A percentile compares a stretch with the other conserved stretches of the same genome.
phyloP scores from a whole-genome alignment of 345 rosid species.

The Dipteronia dyeriana region DNA sequence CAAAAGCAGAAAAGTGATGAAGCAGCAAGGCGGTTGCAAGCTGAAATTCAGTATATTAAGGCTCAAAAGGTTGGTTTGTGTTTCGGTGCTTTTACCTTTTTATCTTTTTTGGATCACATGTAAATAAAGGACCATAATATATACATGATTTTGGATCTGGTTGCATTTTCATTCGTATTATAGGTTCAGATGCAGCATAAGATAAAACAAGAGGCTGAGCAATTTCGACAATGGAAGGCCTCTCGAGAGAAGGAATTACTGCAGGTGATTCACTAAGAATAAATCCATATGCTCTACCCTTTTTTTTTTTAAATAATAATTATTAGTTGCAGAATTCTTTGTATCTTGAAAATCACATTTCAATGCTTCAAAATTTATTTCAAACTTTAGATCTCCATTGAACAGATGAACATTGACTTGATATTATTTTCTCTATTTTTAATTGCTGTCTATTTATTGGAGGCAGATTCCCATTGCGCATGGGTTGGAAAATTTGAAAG shows the following conservation, averaged over 20 bases:
- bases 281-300: neutral
- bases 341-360: constrained; percentile 2
- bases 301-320: neutral
- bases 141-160: constrained; percentile 10
- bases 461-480: neutral
- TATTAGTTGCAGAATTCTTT: neutral
- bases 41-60: constrained; percentile 76
- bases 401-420: constrained; percentile 1
- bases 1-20: constrained; percentile 84
- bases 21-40: constrained; percentile 67
- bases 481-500: constrained; percentile 3
- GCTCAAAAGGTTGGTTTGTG: constrained; percentile 60
- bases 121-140: neutral
- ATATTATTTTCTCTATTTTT: neutral
- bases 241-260: constrained; percentile 74
- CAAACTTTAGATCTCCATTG: constrained; percentile 6
- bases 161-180: constrained; percentile 14
- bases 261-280: constrained; percentile 44
- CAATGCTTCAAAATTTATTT: neutral
- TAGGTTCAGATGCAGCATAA: constrained; percentile 84
- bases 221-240: constrained; percentile 86
- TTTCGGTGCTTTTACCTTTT: constrained; percentile 10
- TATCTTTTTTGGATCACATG: constrained; percentile 1
- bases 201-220: constrained; percentile 84
- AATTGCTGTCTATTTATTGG: neutral